These are phyloP conservation scores for Vigna unguiculata DNA, from an alignment of 306 rosid genomes.

Conservation along the genomic window DNA sequence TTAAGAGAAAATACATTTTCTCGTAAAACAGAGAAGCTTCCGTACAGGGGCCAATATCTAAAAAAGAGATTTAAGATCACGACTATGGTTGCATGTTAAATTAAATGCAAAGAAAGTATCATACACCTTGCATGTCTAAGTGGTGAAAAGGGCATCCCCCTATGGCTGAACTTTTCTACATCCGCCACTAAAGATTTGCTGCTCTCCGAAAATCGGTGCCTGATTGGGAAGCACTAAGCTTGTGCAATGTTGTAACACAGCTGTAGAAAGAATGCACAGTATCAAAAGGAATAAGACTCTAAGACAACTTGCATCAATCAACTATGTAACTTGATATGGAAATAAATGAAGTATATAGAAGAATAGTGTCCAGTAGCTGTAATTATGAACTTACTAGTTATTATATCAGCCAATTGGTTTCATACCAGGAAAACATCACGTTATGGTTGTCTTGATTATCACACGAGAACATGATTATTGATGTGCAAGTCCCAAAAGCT, in stretches of 20 bases:
- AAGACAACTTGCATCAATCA: constrained; percentile 37
- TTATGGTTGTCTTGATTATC: constrained; percentile 30
- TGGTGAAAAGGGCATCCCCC: constrained; percentile 33
- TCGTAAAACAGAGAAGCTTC: not conserved
- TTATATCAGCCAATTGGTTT: not conserved
- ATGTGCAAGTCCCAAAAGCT: constrained; percentile 29
- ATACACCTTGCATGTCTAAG: constrained; percentile 48
- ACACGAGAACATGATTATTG: constrained; percentile 31
- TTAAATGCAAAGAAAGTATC: constrained; percentile 36
- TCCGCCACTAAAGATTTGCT: constrained; percentile 10
- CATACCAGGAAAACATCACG: constrained; percentile 27
- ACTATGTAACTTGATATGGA: not conserved
- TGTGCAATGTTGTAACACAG: constrained; percentile 29
- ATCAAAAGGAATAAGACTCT: constrained; percentile 31
- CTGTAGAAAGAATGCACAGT: constrained; percentile 33
- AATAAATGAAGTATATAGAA: constrained; percentile 22
- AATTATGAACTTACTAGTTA: constrained; percentile 25
- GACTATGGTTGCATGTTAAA: constrained; percentile 14
- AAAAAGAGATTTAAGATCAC: constrained; percentile 30
- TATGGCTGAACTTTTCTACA: constrained; percentile 45
- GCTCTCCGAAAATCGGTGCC: constrained; percentile 17
- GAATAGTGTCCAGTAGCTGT: constrained; percentile 19
- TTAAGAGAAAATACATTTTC: constrained; percentile 4
- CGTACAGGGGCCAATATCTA: constrained; percentile 9
- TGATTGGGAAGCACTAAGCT: constrained; percentile 29